Conservation (phyloP, 306 rosid species). For the Calophaca sinica region DNA sequence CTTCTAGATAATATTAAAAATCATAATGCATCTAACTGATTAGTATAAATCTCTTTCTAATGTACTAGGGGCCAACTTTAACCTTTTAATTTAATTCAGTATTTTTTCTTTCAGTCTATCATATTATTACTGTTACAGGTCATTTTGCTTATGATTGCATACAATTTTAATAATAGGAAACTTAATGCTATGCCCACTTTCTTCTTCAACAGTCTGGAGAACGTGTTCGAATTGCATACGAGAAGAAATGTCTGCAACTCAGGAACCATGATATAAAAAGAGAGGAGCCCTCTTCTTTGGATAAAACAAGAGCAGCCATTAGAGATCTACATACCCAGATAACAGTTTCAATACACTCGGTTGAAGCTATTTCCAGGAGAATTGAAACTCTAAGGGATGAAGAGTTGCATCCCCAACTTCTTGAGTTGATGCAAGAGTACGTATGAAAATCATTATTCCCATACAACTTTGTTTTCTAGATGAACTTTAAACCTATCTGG, state of each 20-base stretch:
- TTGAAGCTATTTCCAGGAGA: conserved; percentile 82
- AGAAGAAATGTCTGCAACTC: conserved; percentile 77
- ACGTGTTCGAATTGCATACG: conserved; percentile 78
- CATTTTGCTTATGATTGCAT: conserved; percentile 38
- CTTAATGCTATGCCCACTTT: conserved; percentile 42
- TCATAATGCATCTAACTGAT: conserved; percentile 26
- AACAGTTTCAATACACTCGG: conserved; percentile 89
- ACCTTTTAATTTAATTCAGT: conserved; percentile 9
- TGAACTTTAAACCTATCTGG: conserved; percentile 35
- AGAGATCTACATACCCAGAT: conserved; percentile 87
- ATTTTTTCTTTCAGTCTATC: conserved; percentile 10
- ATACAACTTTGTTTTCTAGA: neutral
- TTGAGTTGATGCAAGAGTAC: conserved; percentile 78
- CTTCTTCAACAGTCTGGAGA: conserved; percentile 78
- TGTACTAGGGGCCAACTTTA: neutral
- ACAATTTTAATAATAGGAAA: conserved; percentile 32
- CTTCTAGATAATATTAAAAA: neutral
- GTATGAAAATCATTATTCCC: conserved; percentile 38
- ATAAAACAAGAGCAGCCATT: conserved; percentile 75
- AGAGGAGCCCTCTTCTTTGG: conserved; percentile 68
- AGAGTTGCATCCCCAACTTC: conserved; percentile 93
- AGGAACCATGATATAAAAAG: conserved; percentile 79
- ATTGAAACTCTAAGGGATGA: conserved; percentile 87
- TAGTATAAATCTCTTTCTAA: conserved; percentile 7
- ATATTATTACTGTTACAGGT: conserved; percentile 29